Base-by-base conservation (phyloP, 768 basidiomycete genomes). In the Pulveroboletus ravenelii region DNA sequence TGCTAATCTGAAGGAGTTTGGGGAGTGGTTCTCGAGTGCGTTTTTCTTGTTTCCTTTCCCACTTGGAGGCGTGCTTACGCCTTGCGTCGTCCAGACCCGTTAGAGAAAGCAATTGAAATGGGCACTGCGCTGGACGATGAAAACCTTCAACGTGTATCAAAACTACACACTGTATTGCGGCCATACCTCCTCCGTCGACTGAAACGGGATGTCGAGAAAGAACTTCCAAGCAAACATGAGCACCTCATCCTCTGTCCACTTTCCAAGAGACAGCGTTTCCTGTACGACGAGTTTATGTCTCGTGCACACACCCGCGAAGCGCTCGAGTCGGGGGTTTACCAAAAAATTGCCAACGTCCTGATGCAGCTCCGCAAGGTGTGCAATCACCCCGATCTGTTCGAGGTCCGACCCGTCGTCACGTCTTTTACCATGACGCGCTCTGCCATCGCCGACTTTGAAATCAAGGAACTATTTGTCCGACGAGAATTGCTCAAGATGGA, bases 321-420 rank as follows among this genome's bases (percentile, higher is more conserved):
- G 17, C 74, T 96, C 41, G 75, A 84, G 18, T 91, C 92, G 2
- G 94, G 93, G 4, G 77, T 89, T 3, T 91, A 91, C 61, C 87
- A 88, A 69, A 88, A 88, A 69, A 87, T 91, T 39, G 89, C 89
- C 59, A 99, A 99, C 64, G 84, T 95, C 50, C 79, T 98, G 52
- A 99, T 98, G 96, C 96, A 99, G 66, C 78, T 98, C 4, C 86
- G 96, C 48, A 97, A 98, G 73, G 91, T 95, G 38, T 92, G 92
- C 74, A 93, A 90, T 48, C 93, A 97, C 67, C 95, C 94, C 0
- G 87, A 93, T 68, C 74, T 93, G 10, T 94, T 95, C 64, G 89
- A 94, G 67, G 83, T 89, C 45, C 85, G 93, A 59, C 89, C 93
- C 1, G 83, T 85, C 52, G 83, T 82, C 48, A 89, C 80, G 46